Evolutionary conservation across 1,139 yeast species (phyloP), one percentile per base, ranked within the genome.

Genomic region (Kodamaea suecica): DNA sequence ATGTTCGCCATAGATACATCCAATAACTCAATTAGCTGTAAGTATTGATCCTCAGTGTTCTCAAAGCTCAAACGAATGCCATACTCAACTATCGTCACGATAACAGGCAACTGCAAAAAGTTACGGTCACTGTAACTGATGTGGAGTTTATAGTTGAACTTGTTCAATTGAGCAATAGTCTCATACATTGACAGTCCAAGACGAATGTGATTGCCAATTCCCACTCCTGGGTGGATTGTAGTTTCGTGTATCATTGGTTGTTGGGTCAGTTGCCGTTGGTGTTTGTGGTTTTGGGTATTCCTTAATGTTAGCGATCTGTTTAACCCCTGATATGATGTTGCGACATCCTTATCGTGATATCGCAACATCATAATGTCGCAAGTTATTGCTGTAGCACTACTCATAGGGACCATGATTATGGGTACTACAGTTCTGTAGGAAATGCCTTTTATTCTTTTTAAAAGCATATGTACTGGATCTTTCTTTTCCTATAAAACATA

Each of bases 1-100:
- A 29, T 29, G 27, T 16, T 27, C 10, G 16, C 19, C 30, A 23
- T 37, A 38, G 20, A 50, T 29, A 68, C 55, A 27, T 56, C 53
- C 19, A 63, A 43, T 2, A 76, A 48, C 42, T 78, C 80, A 34
- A 78, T 76, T 29, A 75, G 48, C 6, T 65, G 45, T 29, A 78
- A 56, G 12, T 50, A 47, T 42, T 76, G 81, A n/a, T 55, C 53
- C 3, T 49, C 42, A 2, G 62, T 53, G 34, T 59, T 50, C 23
- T 66, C 64, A 49, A 78, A 77, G 19, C 69, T 50, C 31, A 78
- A 52, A 29, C 69, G 49, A 19, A 66, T 49, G 11, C 67, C 66
- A 20, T 54, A 46, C 12, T 57, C 55, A 12, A 57, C 54, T 12
- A 67, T 38, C 5, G 52, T 47, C 5, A 68, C 53, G 14, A 57